Base-by-base conservation (phyloP, 2,329 filamentous ascomycete genomes). In the Claviceps sp. region DNA sequence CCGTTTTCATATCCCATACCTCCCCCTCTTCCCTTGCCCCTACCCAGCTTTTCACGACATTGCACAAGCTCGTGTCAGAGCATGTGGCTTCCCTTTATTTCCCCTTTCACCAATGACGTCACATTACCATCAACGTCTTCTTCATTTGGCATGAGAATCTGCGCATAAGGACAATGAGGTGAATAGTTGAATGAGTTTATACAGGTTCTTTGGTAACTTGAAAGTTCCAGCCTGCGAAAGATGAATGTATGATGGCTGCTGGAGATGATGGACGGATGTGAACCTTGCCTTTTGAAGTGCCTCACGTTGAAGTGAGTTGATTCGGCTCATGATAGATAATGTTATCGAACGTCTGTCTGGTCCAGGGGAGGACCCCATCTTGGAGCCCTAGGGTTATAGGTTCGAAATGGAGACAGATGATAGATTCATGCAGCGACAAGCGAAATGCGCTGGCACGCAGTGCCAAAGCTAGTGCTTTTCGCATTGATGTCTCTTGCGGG, bases 181-280 rank as follows among this genome's bases (percentile, higher is more conserved):
- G 53, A 54, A 53, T 44, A 51, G 50, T 56, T 58, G 55, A 53
- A 13, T 56, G 55, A 54, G 58, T 58, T 43, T 29, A 44, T 60
- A 59, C 62, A 73, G 74, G 76, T 65, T 72, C 68, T 71, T 72
- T 79, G 77, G 75, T 79, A 75, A 77, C 77, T 80, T 80, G 69
- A 80, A 79, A 79, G 77, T 76, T 78, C 77, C 77, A 79, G 75
- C 74, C 76, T 75, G 64, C 59, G 55, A 63, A 63, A 60, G 58
- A 64, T 53, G 51, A 43, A 26, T 46, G 45, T 29, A 50, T 39
- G 47, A 58, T 52, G 54, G 44, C 56, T 48, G 52, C 53, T 50
- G 26, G 36, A 58, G 57, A 58, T 56, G 54, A 54, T 14, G 40
- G 44, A 54, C 59, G 52, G 54, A 56, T 26, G 46, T 44, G 45